Evolutionary conservation across 192 early-diverging fungal species (phyloP).

Genomic region (Thamnidium elegans): DNA sequence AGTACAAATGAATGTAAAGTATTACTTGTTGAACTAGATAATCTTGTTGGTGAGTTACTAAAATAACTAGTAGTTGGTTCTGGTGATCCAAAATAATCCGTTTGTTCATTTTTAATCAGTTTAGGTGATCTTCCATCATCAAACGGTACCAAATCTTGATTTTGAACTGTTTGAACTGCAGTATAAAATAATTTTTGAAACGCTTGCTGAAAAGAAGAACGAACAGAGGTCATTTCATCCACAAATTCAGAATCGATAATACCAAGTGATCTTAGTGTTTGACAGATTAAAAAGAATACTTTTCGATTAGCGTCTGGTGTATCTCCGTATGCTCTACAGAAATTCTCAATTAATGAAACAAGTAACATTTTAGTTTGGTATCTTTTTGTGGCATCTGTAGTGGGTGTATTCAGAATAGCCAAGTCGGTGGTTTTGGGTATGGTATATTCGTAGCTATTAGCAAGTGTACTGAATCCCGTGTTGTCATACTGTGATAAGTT

Average conservation of each 20-base stretch:
- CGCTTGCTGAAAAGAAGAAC: conserved; percentile 81
- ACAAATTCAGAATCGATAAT: conserved; percentile 67
- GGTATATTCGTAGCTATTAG: no score
- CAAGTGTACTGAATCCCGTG: no score
- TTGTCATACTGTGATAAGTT: no score
- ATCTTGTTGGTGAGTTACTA: not conserved
- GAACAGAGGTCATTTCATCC: conserved; percentile 74
- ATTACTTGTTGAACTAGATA: not conserved
- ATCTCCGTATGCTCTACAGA: conserved; percentile 85
- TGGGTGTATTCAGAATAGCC: no score
- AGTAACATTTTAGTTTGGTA: conserved; percentile 78
- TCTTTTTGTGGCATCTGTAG: conserved; percentile 4
- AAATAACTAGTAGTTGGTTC: not conserved
- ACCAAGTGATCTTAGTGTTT: conserved; percentile 82
- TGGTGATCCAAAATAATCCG: not conserved
- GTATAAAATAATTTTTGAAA: conserved; percentile 81
- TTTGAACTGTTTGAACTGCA: conserved; percentile 69
- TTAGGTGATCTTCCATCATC: not conserved
- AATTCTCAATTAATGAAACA: conserved; percentile 88
- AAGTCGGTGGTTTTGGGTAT: no score
- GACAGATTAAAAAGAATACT: conserved; percentile 87
- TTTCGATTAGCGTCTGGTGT: conserved; percentile 78
- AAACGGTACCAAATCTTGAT: conserved; percentile 31
- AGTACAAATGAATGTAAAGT: not conserved
- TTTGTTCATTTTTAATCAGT: not conserved